Conservation (phyloP, 257 asterid genomes). For the Lycium ferocissimum region DNA sequence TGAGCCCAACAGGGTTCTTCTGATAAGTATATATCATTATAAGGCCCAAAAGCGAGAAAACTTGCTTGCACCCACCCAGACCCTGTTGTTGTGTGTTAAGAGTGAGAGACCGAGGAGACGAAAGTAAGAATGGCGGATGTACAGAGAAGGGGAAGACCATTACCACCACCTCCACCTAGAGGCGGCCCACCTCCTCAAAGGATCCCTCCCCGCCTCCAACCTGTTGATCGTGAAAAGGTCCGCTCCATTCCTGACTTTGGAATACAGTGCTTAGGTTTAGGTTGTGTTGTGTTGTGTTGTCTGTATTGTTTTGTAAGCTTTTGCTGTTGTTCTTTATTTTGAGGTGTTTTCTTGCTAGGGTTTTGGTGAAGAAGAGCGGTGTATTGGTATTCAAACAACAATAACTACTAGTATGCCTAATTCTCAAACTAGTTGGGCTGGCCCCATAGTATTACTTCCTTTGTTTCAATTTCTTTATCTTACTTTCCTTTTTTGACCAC, state of each 20-base stretch:
- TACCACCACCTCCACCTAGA: slow-evolving; percentile 27
- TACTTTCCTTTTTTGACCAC: too few relatives aligned
- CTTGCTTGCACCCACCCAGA: not conserved
- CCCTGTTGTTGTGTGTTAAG: not conserved
- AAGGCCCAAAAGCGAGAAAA: not conserved
- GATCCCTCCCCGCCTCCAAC: not conserved
- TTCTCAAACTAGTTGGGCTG: too few relatives aligned
- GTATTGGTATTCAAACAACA: too few relatives aligned
- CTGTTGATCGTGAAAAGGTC: not conserved
- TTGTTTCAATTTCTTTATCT: too few relatives aligned
- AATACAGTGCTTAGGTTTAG: not conserved
- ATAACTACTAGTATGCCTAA: too few relatives aligned
- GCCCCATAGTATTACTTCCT: too few relatives aligned
- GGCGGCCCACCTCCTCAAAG: slow-evolving; percentile 25
- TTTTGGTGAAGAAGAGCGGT: too few relatives aligned
- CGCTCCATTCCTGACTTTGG: not conserved
- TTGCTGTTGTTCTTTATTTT: too few relatives aligned
- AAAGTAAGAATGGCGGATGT: slow-evolving; percentile 20
- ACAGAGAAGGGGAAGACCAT: slow-evolving; percentile 28
- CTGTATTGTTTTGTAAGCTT: too few relatives aligned
- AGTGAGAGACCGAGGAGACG: not conserved
- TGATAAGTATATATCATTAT: not conserved
- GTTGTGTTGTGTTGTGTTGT: too few relatives aligned
- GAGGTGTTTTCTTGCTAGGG: too few relatives aligned
- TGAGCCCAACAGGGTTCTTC: not conserved